Evolutionary conservation across 2,329 filamentous ascomycete species (phyloP).

Genomic region (Aspergillus novofumigatus): DNA sequence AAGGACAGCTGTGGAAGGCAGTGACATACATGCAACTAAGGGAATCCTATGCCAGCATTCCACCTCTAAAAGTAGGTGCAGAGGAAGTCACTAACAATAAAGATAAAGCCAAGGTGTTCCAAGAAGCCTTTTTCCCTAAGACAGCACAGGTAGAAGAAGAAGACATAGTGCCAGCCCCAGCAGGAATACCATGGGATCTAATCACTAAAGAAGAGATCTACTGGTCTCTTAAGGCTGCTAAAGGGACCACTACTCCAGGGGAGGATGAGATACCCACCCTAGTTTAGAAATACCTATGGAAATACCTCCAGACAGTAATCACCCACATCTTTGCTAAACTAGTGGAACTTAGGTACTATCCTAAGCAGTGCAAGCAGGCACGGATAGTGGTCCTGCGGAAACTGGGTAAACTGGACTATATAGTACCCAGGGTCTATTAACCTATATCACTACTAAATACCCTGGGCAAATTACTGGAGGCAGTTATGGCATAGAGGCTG

Average conservation of each 20-base stretch:
- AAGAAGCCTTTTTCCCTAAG: constrained; percentile 16
- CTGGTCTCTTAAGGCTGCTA: constrained; percentile 9
- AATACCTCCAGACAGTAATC: constrained; percentile 2
- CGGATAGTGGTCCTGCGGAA: constrained; percentile 23
- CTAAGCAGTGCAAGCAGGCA: constrained; percentile 12
- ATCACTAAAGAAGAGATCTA: constrained; percentile 16
- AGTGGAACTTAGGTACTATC: constrained; percentile 16
- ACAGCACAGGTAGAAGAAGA: constrained; percentile 6
- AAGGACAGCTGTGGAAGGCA: constrained; percentile 15
- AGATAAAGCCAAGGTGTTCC: constrained; percentile 14
- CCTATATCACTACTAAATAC: constrained; percentile 25
- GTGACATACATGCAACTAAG: constrained; percentile 11
- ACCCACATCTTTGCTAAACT: constrained; percentile 11
- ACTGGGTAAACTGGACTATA: constrained; percentile 23
- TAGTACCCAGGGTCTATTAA: constrained; percentile 17
- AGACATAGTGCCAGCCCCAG: not conserved
- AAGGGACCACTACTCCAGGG: constrained; percentile 14
- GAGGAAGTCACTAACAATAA: constrained; percentile 14
- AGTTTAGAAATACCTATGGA: constrained; percentile 12
- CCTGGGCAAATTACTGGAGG: constrained; percentile 19
- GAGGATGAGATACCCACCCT: constrained; percentile 10
- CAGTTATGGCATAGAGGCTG: constrained; percentile 16
- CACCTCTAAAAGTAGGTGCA: constrained; percentile 7
- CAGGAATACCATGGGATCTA: constrained; percentile 13
- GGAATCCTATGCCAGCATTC: constrained; percentile 14